phyloP scores from a whole-genome alignment of 2,329 filamentous ascomycete species.

The Paraconiothyrium brasiliense region DNA sequence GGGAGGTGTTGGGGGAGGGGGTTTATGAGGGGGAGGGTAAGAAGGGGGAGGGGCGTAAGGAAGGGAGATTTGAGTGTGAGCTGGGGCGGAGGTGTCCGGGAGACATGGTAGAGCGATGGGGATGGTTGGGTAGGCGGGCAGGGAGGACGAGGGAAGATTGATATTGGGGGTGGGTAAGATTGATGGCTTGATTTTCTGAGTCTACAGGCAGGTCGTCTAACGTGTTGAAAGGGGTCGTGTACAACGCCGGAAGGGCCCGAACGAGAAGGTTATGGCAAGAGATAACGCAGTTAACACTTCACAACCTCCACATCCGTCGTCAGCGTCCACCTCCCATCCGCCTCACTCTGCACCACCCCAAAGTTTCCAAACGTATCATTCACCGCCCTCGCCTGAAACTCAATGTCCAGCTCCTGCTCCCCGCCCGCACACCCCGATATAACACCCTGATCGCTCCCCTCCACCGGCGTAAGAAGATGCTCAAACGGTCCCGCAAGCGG shows the following conservation, averaged over 20 bases:
- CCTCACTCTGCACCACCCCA: neutral
- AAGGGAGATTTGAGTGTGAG: neutral
- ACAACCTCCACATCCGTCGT: slow-evolving; percentile 23
- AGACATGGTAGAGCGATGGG: neutral
- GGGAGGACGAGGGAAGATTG: no score
- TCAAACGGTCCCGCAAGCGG: slow-evolving; percentile 24
- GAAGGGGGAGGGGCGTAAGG: neutral
- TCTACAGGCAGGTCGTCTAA: no score
- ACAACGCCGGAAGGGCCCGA: no score
- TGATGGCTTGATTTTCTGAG: no score
- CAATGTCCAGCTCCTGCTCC: slow-evolving; percentile 22
- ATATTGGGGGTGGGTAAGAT: no score
- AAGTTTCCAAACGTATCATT: slow-evolving; percentile 6
- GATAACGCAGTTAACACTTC: slow-evolving; percentile 7
- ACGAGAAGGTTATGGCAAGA: no score
- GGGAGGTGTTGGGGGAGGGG: neutral
- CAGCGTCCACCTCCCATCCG: slow-evolving; percentile 22
- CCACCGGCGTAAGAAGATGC: slow-evolving; percentile 18
- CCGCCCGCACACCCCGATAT: slow-evolving; percentile 19
- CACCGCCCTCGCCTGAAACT: slow-evolving; percentile 29
- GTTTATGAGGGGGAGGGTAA: neutral
- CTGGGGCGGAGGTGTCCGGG: neutral
- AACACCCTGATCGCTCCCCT: slow-evolving; percentile 22
- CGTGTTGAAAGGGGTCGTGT: no score
- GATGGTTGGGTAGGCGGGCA: no score